Evolutionary conservation across 768 basidiomycete species (phyloP), one percentile per base, ranked within the genome.

Genomic region (Mycena amicta): DNA sequence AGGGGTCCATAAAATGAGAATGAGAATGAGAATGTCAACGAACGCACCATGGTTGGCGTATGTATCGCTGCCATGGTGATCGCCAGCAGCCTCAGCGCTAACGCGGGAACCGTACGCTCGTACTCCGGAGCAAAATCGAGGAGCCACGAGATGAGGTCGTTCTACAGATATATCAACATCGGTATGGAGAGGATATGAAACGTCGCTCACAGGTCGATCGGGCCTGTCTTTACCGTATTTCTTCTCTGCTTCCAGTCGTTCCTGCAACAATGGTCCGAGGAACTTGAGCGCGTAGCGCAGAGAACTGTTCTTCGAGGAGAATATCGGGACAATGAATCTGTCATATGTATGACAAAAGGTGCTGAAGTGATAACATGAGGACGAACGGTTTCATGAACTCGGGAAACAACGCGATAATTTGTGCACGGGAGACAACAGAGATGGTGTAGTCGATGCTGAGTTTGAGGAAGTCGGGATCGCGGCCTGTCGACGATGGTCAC

Each of bases 1-100:
- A 28, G 22, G 18, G n/a, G 31, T 3, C 22, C n/a, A 5, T 39
- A 27, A 27, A 33, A 25, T n/a, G 28, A 60, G 37, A 73, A 61
- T 1, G 72, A 68, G 1, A 37, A 4, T 37, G 23, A 56, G 11
- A 1, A 25, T 12, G 45, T 20, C 12, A 2, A 27, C 2, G 40
- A 46, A 60, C 71, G 8, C 53, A 79, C 79, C 57, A 70, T 67
- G 2, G 79, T 70, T 2, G 75, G 68, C 0, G 79, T 81, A 56
- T 82, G 80, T 26, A 71, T 75, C 3, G 77, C 70, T 0, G 73
- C 76, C 41, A 79, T 74, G 64, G 80, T 81, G 43, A 78, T 53
- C 1, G 69, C 39, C n/a, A 81, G 65, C 18, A 80, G 62, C 12
- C 72, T 66, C 13, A 67, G 55, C 2, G 66, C 61, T 0, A 77